These are phyloP conservation scores for Coemansia erecta DNA, from an alignment of 192 early-diverging fungal genomes.

Conservation along the genomic window DNA sequence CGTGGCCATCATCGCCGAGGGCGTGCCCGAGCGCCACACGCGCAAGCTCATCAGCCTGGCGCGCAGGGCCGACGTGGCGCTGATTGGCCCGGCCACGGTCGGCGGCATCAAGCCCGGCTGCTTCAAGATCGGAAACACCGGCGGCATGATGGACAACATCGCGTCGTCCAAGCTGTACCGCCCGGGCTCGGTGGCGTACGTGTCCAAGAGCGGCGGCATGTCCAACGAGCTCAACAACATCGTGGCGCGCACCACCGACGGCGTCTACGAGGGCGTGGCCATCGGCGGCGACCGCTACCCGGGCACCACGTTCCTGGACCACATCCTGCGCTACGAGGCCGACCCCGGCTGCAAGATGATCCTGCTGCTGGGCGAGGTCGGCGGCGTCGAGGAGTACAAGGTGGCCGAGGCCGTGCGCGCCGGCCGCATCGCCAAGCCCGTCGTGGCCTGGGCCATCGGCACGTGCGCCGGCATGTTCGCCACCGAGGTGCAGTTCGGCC, in stretches of 20 bases:
- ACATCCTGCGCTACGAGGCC: conserved; percentile 90
- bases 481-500: conserved; percentile 98
- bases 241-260: conserved; percentile 91
- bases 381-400: conserved; percentile 96
- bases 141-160: conserved; percentile 99
- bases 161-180: conserved; percentile 96
- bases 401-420: conserved; percentile 88
- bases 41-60: conserved; percentile 88
- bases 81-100: conserved; percentile 97
- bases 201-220: conserved; percentile 99
- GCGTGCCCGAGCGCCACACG: conserved; percentile 95
- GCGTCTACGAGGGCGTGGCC: conserved; percentile 98
- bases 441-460: conserved; percentile 99
- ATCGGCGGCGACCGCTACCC: conserved; percentile 99
- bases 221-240: conserved; percentile 99
- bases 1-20: conserved; percentile 97
- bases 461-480: conserved; percentile 99
- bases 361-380: conserved; percentile 94
- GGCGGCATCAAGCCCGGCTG: conserved; percentile 99
- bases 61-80: conserved; percentile 71
- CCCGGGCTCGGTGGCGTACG: conserved; percentile 93
- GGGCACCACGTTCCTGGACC: conserved; percentile 97
- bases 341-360: conserved; percentile 94
- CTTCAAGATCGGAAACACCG: conserved; percentile 99
- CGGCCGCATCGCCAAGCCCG: conserved; percentile 93